Evolutionary conservation across 1,139 yeast species (phyloP).

Genomic region (Meyerozyma elateridarum): DNA sequence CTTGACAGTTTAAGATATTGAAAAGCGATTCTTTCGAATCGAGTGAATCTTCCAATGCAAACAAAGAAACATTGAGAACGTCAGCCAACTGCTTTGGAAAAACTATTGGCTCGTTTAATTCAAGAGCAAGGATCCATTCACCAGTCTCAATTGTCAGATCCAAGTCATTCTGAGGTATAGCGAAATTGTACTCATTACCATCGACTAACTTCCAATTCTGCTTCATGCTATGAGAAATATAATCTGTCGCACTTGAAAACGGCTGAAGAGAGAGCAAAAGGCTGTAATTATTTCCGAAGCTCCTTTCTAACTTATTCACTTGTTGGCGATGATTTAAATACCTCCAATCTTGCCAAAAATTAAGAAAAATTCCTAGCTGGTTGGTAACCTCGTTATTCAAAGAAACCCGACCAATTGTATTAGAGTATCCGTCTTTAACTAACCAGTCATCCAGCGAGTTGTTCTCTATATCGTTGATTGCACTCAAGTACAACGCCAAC

Average conservation of each 20-base stretch:
- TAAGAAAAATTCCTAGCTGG: slow-evolving; percentile 31
- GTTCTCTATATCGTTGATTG: slow-evolving; percentile 20
- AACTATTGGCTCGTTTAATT: slow-evolving; percentile 22
- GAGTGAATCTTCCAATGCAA: too few species aligned
- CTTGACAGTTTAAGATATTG: too few species aligned
- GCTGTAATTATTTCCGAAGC: slow-evolving; percentile 3
- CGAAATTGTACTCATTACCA: slow-evolving; percentile 11
- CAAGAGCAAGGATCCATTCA: slow-evolving; percentile 19
- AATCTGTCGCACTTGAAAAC: slow-evolving; percentile 12
- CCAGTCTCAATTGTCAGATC: slow-evolving; percentile 3
- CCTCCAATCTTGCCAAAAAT: slow-evolving; percentile 36
- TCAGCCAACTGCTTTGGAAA: slow-evolving; percentile 28
- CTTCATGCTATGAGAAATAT: slow-evolving; percentile 17
- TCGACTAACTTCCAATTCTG: slow-evolving; percentile 17
- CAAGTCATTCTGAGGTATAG: slow-evolving; percentile 13
- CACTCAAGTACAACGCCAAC: slow-evolving; percentile 25
- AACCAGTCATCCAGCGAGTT: slow-evolving; percentile 16
- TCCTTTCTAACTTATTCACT: not conserved
- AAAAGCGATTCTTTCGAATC: slow-evolving; percentile 10
- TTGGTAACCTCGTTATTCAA: slow-evolving; percentile 21
- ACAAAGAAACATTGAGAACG: slow-evolving; percentile 23
- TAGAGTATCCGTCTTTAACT: slow-evolving; percentile 19
- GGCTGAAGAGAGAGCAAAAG: slow-evolving; percentile 1
- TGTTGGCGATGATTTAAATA: slow-evolving; percentile 15
- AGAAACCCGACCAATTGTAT: slow-evolving; percentile 25